Percentiles rank a stretch among this genome's conserved stretches.
Conservation (phyloP, 495 filamentous ascomycete species). For the Annulohypoxylon stygium region DNA sequence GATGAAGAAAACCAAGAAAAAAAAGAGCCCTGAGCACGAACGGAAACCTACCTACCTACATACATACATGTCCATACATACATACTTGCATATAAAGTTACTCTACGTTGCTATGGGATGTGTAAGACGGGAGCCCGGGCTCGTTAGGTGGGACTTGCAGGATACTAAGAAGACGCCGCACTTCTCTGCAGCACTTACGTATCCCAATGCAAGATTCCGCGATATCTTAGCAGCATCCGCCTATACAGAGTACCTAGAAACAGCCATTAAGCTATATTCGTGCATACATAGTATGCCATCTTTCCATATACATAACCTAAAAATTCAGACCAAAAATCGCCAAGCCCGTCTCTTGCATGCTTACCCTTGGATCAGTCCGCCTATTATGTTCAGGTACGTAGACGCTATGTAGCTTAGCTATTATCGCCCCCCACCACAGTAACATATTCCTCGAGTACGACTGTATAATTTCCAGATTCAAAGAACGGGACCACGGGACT, state of each 20-base stretch:
- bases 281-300: slow-evolving; percentile 18
- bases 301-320: slow-evolving; percentile 46
- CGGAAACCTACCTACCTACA: neutral
- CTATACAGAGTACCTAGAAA: neutral
- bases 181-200: slow-evolving; percentile 49
- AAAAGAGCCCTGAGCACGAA: neutral
- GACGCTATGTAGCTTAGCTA: slow-evolving; percentile 34
- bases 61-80: slow-evolving; percentile 3
- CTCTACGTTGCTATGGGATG: neutral
- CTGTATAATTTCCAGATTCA: slow-evolving; percentile 20
- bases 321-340: slow-evolving; percentile 45
- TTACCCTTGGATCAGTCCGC: slow-evolving; percentile 29
- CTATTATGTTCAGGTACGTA: slow-evolving; percentile 39
- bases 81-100: slow-evolving; percentile 11
- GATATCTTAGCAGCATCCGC: slow-evolving; percentile 43
- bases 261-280: neutral
- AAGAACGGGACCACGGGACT: neutral
- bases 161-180: slow-evolving; percentile 44
- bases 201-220: slow-evolving; percentile 54
- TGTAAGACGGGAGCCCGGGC: slow-evolving; percentile 45
- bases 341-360: slow-evolving; percentile 51
- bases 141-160: slow-evolving; percentile 45
- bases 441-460: slow-evolving; percentile 34
- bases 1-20: neutral
- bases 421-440: slow-evolving; percentile 33